A percentile compares a stretch with the other conserved stretches of the same genome.
phyloP scores from a whole-genome alignment of 2,329 filamentous ascomycete genomes.

The Hypoxylon rubiginosum region DNA sequence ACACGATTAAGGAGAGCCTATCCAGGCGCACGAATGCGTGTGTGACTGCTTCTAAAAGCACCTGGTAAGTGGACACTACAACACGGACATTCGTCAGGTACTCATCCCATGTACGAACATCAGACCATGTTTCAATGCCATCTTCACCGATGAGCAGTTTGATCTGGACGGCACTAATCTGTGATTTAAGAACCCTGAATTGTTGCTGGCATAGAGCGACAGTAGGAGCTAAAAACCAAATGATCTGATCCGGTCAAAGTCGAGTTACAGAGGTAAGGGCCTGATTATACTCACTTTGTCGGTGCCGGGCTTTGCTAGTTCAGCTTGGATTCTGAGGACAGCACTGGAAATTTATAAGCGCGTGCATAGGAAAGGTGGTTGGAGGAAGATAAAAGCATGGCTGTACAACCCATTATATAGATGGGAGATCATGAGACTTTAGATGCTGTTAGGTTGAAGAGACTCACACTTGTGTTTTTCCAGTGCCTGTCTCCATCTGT shows the following conservation, averaged over 20 bases:
- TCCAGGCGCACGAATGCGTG: constrained; percentile 80
- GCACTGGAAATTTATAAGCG: constrained; percentile 63
- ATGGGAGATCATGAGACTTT: background rate
- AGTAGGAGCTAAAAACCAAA: constrained; percentile 83
- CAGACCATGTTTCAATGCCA: constrained; percentile 79
- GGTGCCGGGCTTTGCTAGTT: constrained; percentile 67
- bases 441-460: background rate
- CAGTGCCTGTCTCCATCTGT: constrained; percentile 83
- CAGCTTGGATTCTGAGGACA: constrained; percentile 74
- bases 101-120: constrained; percentile 74
- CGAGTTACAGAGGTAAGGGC: background rate
- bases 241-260: constrained; percentile 58
- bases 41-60: constrained; percentile 79
- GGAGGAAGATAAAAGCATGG: constrained; percentile 15
- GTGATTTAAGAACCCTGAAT: constrained; percentile 67
- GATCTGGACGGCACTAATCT: constrained; percentile 71
- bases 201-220: constrained; percentile 78
- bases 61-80: constrained; percentile 82
- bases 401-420: background rate
- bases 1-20: constrained; percentile 76
- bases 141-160: constrained; percentile 76
- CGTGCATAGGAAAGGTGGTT: background rate
- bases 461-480: constrained; percentile 81
- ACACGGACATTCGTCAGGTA: constrained; percentile 74
- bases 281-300: constrained; percentile 63